Conservation (phyloP, 257 asterid species). For the Ilex asprella region DNA sequence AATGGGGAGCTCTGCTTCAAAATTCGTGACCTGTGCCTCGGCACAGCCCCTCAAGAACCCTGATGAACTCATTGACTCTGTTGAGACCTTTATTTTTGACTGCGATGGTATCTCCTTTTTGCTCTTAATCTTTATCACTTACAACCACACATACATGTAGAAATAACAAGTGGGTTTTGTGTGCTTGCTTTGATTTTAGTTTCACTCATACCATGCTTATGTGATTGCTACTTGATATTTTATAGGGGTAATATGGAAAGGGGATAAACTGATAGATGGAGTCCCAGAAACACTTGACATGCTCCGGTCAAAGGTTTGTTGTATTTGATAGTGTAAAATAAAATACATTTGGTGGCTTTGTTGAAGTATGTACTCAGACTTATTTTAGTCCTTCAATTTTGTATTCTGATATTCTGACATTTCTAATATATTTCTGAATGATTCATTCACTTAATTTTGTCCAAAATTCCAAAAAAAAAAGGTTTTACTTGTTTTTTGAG, state of each 20-base stretch:
- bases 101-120: conserved; percentile 60
- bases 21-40: conserved; percentile 41
- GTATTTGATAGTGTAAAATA: conserved; percentile 4
- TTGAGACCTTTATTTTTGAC: conserved; percentile 92
- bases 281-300: conserved; percentile 97
- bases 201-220: not conserved
- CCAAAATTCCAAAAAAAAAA: not conserved
- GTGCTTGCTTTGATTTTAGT: not conserved
- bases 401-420: no score
- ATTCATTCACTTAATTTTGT: not conserved
- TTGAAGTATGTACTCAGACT: no score
- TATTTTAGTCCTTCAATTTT: no score
- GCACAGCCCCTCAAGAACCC: conserved; percentile 74
- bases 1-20: conserved; percentile 42
- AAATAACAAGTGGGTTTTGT: not conserved
- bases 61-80: conserved; percentile 80
- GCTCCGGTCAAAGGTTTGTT: conserved; percentile 80
- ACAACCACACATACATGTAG: no score
- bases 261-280: conserved; percentile 89
- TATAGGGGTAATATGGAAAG: conserved; percentile 97
- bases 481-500: not conserved
- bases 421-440: no score
- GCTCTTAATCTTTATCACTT: not conserved
- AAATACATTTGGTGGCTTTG: no score
- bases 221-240: conserved; percentile 12